Percentiles rank a stretch among this genome's conserved stretches.
Conservation (phyloP, 352 stramenopile species). For the Pythium coloratum region DNA sequence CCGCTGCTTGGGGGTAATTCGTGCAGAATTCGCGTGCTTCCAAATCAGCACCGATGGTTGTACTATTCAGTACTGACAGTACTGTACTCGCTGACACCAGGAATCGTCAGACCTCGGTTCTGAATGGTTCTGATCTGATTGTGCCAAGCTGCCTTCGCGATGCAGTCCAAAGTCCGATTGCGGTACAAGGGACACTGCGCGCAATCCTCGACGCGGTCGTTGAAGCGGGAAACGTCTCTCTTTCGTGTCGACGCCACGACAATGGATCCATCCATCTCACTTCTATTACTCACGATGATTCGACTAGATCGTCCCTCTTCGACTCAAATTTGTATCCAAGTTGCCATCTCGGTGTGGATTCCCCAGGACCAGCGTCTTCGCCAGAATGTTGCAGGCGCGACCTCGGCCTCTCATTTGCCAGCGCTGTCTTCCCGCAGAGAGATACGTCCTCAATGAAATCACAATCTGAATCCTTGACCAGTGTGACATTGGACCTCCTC, state of each 20-base stretch:
- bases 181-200: neutral
- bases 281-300: neutral
- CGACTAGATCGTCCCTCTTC: too few species aligned
- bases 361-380: neutral
- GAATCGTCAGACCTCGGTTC: too few species aligned
- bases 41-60: too few species aligned
- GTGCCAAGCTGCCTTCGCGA: too few species aligned
- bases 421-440: neutral
- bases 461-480: neutral
- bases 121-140: too few species aligned
- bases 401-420: neutral
- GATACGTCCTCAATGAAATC: neutral
- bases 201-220: neutral
- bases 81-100: too few species aligned
- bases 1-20: too few species aligned
- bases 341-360: neutral
- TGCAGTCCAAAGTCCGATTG: neutral
- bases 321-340: neutral
- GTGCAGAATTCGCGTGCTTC: too few species aligned
- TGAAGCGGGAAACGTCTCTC: neutral
- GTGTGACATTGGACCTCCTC: neutral
- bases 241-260: neutral
- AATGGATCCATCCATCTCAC: neutral
- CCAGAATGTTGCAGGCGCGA: neutral
- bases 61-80: too few species aligned